Evolutionary conservation across 2,329 filamentous ascomycete genomes (phyloP), one percentile per base, ranked within the genome.

Genomic region (Xylariales sp.): DNA sequence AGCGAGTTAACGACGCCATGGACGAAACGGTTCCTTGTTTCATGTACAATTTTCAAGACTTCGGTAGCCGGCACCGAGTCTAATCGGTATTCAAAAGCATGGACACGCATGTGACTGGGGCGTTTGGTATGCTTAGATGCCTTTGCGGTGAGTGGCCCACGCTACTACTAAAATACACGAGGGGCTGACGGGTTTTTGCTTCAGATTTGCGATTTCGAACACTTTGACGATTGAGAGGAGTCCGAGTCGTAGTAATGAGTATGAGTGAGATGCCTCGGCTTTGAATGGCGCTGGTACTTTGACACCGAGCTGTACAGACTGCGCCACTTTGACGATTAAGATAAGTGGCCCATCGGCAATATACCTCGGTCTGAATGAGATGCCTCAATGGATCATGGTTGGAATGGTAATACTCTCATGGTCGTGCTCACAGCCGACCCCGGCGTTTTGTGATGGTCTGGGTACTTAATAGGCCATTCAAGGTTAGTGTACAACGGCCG

Each of bases 171-270:
- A 18, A 18, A 8, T 30, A 10, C 23, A 32, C 12, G 16, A 52
- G n/a, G 32, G 6, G n/a, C 41, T 57, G n/a, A 52, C 53, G 6
- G 8, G 32, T 59, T 64, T 9, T 62, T 30, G 9, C 36, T 48
- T 18, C 32, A 73, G 69, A 69, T 71, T 70, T 72, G 72, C 72
- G 73, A 75, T 71, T 71, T 71, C 67, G 67, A 70, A 63, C 62
- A 68, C 64, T 70, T 69, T 64, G 70, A 72, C 67, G 71, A 69
- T 75, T 67, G 69, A 67, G 63, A 69, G 68, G 68, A 60, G 65
- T 72, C 57, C 36, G 68, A 58, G 69, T 71, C 61, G 66, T 68
- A 65, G 66, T 68, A 65, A 70, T 69, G 67, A 69, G 72, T 69
- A 75, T 69, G 72, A 74, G 64, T 67, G 63, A 68, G 64, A 70